Base-by-base conservation (phyloP, 192 early-diverging fungal species). In the Dimargaris cristalligena region DNA sequence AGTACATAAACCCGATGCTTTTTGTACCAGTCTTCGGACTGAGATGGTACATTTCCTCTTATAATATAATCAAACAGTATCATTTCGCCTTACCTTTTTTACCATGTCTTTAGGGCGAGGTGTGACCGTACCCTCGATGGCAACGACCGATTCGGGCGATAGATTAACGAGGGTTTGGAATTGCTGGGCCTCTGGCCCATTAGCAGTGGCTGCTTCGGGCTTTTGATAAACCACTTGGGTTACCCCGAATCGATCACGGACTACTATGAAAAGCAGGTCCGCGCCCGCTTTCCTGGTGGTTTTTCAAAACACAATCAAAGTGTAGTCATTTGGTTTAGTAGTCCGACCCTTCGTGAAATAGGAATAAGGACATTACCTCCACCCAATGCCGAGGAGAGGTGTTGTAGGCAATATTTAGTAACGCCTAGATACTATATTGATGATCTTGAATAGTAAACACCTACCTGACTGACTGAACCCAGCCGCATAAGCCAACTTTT, bases 241-340 rank as follows among this genome's bases (percentile, higher is more conserved):
- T 0, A 70, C 74, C 34, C 92, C 92, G 45, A 74, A 77, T 34
- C 71, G 68, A 68, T 94, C 92, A 32, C 88, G 81, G 51, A 94
- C 57, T 23, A 83, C 80, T 9, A 90, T 65, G 68, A 94, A 94
- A 3, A 82, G 66, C 16, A 91, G 70, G 32, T 81, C 76, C 45
- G 80, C 67, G 28, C 89, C 88, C 26, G 85, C 71, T 58, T 79
- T 78, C 63, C 80, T 81, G 66, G 67, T 44, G 60, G 62, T 70
- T 28, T 35, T 10, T 34, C 22, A 10, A 9, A 4, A 57, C 29
- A 13, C 45, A 33, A 33, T 28, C 31, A 47, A 25, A 3, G 44
- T 29, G 54, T 34, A 35, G 22, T 18, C n/a, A n/a, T 13, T 13
- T 1, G 59, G 14, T 18, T 35, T 9, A 44, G 18, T 18, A 18